Percentiles rank a stretch among this genome's conserved stretches.
phyloP scores from a whole-genome alignment of 306 rosid species.

The Lathyrus tuberosus region DNA sequence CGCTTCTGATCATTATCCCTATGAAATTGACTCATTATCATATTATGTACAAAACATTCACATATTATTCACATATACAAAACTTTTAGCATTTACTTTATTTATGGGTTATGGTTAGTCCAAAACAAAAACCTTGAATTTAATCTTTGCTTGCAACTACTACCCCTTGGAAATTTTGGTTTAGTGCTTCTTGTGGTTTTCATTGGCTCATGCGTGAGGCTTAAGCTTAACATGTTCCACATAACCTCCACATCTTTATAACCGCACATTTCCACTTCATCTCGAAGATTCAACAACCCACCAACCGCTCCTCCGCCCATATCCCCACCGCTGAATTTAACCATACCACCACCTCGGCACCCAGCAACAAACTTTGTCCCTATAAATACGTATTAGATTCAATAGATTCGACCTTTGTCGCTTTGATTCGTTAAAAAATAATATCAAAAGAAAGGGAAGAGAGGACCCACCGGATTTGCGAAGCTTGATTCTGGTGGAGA shows the following conservation, averaged over 20 bases:
- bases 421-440: no score
- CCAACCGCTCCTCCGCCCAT: background rate
- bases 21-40: background rate
- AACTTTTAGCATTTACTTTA: background rate
- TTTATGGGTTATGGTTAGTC: conserved; percentile 25
- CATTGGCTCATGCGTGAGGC: conserved; percentile 12
- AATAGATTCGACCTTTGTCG: no score
- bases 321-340: background rate
- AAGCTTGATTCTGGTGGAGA: conserved; percentile 48
- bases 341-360: background rate
- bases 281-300: conserved; percentile 56
- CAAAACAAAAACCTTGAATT: conserved; percentile 37
- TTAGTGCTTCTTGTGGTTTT: background rate
- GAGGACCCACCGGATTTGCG: conserved; percentile 48
- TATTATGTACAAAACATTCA: conserved; percentile 9
- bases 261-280: conserved; percentile 62
- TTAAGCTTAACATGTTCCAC: conserved; percentile 63
- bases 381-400: no score
- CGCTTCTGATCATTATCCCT: no score
- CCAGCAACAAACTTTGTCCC: conserved; percentile 10
- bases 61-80: background rate
- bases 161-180: conserved; percentile 2
- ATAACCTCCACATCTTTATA: conserved; percentile 64
- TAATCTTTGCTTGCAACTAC: conserved; percentile 19
- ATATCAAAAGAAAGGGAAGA: background rate